Base-by-base conservation (phyloP, 2,329 filamentous ascomycete species). In the Hymenoscyphus repandus region DNA sequence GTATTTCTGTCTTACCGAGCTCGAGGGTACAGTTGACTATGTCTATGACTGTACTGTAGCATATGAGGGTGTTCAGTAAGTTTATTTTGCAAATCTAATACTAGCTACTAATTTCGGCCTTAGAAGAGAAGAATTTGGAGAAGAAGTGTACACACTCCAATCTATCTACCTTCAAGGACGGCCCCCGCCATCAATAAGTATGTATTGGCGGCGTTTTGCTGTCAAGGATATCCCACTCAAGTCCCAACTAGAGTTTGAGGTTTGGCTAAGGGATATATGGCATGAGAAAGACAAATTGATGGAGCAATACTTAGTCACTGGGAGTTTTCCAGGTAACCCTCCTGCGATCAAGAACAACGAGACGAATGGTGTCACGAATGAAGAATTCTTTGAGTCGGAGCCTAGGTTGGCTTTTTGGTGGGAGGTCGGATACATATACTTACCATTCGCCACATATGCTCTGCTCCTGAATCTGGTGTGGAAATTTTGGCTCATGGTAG, bases 1-100 rank as follows among this genome's bases (percentile, higher is more conserved):
- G 55, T 86, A 80, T 58, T 95, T 90, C 64, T 91, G 87, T 60
- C 70, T 95, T 39, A 83, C 84, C 55, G 84, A 95, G 67, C 72
- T 95, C 12, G 80, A 81, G 60, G 80, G 78, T 7, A 85, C 84
- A 0, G 82, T 91, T 0, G 86, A 93, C 10, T 95, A 88, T 71
- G 74, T 95, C 1, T 95, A 95, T 62, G 90, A 95, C 69, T 96
- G 91, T 69, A 97, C 93, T 0, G 85, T 99, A 50, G 91, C 90
- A 4, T 99, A 99, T 65, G 92, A 96, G 69, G 92, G 93, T 12
- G 81, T 96, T 39, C 88, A 88, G 85, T 92, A 79, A 76, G 89
- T 85, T 53, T 39, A 47, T 10, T 51, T 32, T 9, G 5, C 36
- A 12, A 10, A 5, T 22, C 2, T 3, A 6, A n/a, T 3, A 6